A percentile compares a stretch with the other conserved stretches of the same genome.
These are phyloP conservation scores for Stephania japonica DNA, from an alignment of 164 flowering plant species.

Conservation along the genomic window DNA sequence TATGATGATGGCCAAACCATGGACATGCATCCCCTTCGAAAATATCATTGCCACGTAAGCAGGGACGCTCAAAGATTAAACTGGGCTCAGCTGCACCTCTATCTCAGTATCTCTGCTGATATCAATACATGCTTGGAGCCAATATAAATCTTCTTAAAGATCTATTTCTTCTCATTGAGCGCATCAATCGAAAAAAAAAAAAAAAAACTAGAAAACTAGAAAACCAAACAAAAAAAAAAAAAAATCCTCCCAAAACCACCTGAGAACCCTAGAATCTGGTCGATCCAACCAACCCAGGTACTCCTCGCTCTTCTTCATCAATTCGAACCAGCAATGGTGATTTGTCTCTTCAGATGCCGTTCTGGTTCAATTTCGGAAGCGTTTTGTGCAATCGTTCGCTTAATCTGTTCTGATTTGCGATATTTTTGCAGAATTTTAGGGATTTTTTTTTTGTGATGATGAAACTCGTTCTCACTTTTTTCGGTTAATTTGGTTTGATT, in stretches of 20 bases:
- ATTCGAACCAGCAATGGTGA: neutral
- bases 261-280: neutral
- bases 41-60: constrained; percentile 83
- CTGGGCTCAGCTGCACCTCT: constrained; percentile 27
- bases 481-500: neutral
- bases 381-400: neutral
- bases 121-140: neutral
- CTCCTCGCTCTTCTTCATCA: neutral
- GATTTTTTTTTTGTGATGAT: neutral
- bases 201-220: too few relatives aligned
- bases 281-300: neutral
- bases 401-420: neutral
- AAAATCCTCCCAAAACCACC: neutral
- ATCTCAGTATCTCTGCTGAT: constrained; percentile 19
- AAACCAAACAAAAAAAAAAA: neutral
- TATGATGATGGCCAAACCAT: neutral
- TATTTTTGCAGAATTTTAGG: neutral
- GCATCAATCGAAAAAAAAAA: too few relatives aligned
- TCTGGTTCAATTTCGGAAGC: neutral
- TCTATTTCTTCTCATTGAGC: too few relatives aligned
- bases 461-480: neutral
- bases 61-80: constrained; percentile 9
- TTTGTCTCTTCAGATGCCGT: neutral
- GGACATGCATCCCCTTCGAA: constrained; percentile 20
- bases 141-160: neutral